A percentile compares a stretch with the other conserved stretches of the same genome.
Conservation (phyloP, 1,284 basidiomycete species). For the Prillingera fragicola region DNA sequence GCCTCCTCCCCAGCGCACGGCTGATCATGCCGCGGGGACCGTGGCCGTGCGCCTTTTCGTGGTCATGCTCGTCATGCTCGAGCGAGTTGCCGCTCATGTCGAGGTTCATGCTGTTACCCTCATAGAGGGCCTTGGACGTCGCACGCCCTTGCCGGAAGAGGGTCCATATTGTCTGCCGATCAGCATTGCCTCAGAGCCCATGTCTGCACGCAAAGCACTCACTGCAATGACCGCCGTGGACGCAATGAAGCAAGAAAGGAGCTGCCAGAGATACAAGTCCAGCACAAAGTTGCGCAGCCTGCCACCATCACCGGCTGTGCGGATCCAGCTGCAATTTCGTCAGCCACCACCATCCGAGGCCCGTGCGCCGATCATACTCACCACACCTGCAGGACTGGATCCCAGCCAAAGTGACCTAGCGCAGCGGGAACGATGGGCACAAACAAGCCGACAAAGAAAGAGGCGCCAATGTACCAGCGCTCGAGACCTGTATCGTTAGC, state of each 20-base stretch:
- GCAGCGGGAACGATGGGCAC: slow-evolving; percentile 20
- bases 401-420: slow-evolving; percentile 22
- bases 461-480: slow-evolving; percentile 18
- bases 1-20: background rate
- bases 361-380: background rate
- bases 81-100: slow-evolving; percentile 12
- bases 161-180: slow-evolving; percentile 10
- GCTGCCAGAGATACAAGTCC: slow-evolving; percentile 38
- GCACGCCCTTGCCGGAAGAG: slow-evolving; percentile 30
- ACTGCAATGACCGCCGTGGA: slow-evolving; percentile 21
- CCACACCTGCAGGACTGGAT: slow-evolving; percentile 17
- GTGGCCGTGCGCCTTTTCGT: slow-evolving; percentile 23
- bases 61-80: slow-evolving; percentile 20
- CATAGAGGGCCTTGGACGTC: slow-evolving; percentile 24
- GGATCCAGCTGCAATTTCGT: slow-evolving; percentile 13
- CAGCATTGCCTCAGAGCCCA: background rate
- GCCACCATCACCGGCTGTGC: slow-evolving; percentile 3
- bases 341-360: no score
- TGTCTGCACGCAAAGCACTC: slow-evolving; percentile 6
- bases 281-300: slow-evolving; percentile 24
- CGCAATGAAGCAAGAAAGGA: slow-evolving; percentile 27
- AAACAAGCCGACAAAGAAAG: slow-evolving; percentile 18
- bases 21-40: background rate
- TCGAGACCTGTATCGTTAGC: slow-evolving; percentile 2
- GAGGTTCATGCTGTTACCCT: slow-evolving; percentile 18